Base-by-base conservation (phyloP, 106 monocot species). In the Allium fistulosum region DNA sequence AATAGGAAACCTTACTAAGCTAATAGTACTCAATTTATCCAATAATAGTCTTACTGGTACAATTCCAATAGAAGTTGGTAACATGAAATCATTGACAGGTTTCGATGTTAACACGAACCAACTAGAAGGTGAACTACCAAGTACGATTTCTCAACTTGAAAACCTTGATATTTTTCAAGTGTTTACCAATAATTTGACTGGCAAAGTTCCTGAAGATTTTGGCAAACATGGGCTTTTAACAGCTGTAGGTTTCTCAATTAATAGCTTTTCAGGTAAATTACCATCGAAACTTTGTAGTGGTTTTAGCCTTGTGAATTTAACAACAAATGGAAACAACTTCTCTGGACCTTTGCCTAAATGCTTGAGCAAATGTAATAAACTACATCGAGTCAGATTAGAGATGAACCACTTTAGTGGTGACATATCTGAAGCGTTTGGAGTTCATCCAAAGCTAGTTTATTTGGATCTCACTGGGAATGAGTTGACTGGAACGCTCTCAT, bases 61-160 rank as follows among this genome's bases (percentile, higher is more conserved):
- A 12, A 76, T 92, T 11, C 91, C 91, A 11, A 10, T 15, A 0
- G 87, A 84, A 73, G 80, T 92, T 10, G 91, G 91, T 1, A 80
- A 87, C 72, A 77, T 91, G 83, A 68, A 48, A 5, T 62, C 69
- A 14, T 50, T 91, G 72, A 0, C 1, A 11, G 15, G 0, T 2
- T n/a, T 91, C 1, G 81, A 87, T 66, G 7, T 88, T 49, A 71
- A 77, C 71, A 78, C 78, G 18, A 93, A 93, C 66, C 62, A 62
- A 10, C 59, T 93, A 13, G 62, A 71, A 46, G 93, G 93, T 1
- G 51, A 77, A 13, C 46, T 93, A 49, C 93, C 93, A 12, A 12
- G 7, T 26, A 65, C 72, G 17, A 79, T 90, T 56, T 59, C 86
- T 8, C 16, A 78, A 46, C 80, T 84, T 17, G 12, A 67, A 55